phyloP scores from a whole-genome alignment of 352 stramenopile species.

The Phytophthora vignae region DNA sequence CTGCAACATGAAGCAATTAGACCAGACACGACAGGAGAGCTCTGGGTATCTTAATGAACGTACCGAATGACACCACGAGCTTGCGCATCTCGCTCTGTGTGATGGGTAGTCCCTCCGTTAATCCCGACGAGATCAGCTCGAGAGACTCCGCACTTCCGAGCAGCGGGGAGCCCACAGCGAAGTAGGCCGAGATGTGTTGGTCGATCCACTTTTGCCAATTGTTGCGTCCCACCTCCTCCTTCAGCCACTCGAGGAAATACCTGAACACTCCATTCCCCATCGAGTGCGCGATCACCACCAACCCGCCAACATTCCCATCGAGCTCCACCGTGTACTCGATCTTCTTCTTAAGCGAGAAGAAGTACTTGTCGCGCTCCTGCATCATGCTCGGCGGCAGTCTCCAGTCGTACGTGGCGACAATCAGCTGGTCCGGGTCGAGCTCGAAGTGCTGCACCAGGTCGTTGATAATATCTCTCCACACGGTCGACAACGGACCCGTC shows the following conservation, averaged over 20 bases:
- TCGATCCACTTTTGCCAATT: slow-evolving; percentile 84
- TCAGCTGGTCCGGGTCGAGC: slow-evolving; percentile 67
- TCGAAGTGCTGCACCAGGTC: slow-evolving; percentile 78
- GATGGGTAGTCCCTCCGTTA: slow-evolving; percentile 75
- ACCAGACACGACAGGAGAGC: neutral
- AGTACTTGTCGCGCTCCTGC: slow-evolving; percentile 80
- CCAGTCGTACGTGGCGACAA: slow-evolving; percentile 87
- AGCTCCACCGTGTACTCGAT: slow-evolving; percentile 72
- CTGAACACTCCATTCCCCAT: slow-evolving; percentile 85
- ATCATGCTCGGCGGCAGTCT: slow-evolving; percentile 74
- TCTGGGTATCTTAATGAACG: too few species aligned
- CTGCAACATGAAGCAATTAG: slow-evolving; percentile 25
- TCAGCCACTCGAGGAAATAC: slow-evolving; percentile 87
- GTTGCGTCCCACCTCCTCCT: slow-evolving; percentile 74
- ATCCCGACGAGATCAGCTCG: slow-evolving; percentile 69
- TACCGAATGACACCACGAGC: slow-evolving; percentile 79
- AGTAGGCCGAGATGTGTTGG: slow-evolving; percentile 78
- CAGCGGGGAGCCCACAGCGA: slow-evolving; percentile 74
- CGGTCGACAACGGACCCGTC: slow-evolving; percentile 73
- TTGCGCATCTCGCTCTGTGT: slow-evolving; percentile 72
- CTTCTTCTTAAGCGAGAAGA: slow-evolving; percentile 74
- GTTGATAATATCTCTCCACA: slow-evolving; percentile 74
- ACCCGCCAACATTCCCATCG: slow-evolving; percentile 49
- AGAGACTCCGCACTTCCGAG: slow-evolving; percentile 76
- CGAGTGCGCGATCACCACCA: slow-evolving; percentile 85